Base-by-base conservation (phyloP, 257 asterid genomes). In the Solanum piurae region DNA sequence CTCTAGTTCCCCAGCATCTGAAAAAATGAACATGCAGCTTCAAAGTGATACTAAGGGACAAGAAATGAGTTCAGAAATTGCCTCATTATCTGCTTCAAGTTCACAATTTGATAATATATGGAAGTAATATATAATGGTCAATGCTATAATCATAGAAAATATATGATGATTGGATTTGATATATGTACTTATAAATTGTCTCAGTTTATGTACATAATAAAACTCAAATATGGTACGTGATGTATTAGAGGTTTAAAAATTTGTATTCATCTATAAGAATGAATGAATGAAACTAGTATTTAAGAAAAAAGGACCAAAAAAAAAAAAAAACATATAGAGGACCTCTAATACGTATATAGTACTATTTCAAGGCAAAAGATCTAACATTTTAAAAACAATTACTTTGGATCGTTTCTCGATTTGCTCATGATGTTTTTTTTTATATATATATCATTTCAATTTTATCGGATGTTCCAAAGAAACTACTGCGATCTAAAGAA, bases 21-120 rank as follows among this genome's bases (percentile, higher is more conserved):
- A 79, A 86, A 88, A 88, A 38, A 76, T 89, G 87, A 88, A 87
- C 62, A 20, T 88, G 89, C 21, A 23, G 6, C 68, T 88, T 25
- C 85, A 86, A 37, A 91, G 82, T 86, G 93, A 89, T 37, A 69
- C 72, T 21, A 88, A 90, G 46, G 80, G 80, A 12, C n/a, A 23
- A 80, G 91, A 90, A 84, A 87, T 90, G 88, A 52, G 75, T 72
- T 84, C 89, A 83, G 94, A 89, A 5, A 84, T 90, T 87, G 88
- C 87, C n/a, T 87, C 90, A 34, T 38, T 88, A 25, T 83, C 93
- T 13, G 87, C 87, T 29, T 52, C 94, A 12, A 90, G 89, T 85
- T 89, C 91, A 55, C 92, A 89, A 60, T 71, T 91, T 75, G 91
- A 92, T 89, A 87, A 91, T 89, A 75, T 92, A 44, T 92, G 93